A percentile compares a stretch with the other conserved stretches of the same genome.
Conservation (phyloP, 352 stramenopile species). For the Phytophthora sojae region DNA sequence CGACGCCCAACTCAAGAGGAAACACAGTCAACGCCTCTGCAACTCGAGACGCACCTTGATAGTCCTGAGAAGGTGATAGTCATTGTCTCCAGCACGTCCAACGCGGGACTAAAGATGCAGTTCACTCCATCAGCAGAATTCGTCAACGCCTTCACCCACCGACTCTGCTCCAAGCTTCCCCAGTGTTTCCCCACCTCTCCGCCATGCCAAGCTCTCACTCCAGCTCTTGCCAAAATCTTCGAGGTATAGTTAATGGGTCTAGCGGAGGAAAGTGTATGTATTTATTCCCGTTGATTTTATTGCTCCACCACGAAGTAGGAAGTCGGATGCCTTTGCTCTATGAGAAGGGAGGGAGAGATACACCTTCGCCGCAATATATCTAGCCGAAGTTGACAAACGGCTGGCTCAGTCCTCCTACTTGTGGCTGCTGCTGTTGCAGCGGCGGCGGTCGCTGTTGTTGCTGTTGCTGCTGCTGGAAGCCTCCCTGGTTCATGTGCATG, state of each 20-base stretch:
- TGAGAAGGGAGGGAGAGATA: slow-evolving; percentile 21
- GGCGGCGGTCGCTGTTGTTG: slow-evolving; percentile 35
- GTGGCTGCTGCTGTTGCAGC: slow-evolving; percentile 46
- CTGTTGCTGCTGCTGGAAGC: slow-evolving; percentile 54
- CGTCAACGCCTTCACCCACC: slow-evolving; percentile 1
- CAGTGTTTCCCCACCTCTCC: no score
- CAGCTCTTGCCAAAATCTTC: background rate
- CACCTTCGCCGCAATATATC: slow-evolving; percentile 42
- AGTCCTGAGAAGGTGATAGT: slow-evolving; percentile 3
- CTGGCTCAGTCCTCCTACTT: slow-evolving; percentile 68
- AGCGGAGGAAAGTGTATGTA: slow-evolving; percentile 29
- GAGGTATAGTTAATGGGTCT: background rate
- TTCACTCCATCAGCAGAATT: slow-evolving; percentile 1
- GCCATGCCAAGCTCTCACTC: no score
- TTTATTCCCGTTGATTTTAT: slow-evolving; percentile 32
- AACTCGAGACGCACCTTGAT: slow-evolving; percentile 3
- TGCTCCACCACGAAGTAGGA: slow-evolving; percentile 2
- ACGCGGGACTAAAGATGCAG: slow-evolving; percentile 14
- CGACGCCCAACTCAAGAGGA: background rate
- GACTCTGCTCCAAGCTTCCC: background rate
- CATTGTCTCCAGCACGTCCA: slow-evolving; percentile 16
- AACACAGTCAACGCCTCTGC: background rate
- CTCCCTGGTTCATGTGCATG: slow-evolving; percentile 67
- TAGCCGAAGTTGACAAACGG: slow-evolving; percentile 81
- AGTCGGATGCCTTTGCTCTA: slow-evolving; percentile 36